Evolutionary conservation across 2,329 filamentous ascomycete genomes (phyloP).

Genomic region (Colletotrichum siamense): DNA sequence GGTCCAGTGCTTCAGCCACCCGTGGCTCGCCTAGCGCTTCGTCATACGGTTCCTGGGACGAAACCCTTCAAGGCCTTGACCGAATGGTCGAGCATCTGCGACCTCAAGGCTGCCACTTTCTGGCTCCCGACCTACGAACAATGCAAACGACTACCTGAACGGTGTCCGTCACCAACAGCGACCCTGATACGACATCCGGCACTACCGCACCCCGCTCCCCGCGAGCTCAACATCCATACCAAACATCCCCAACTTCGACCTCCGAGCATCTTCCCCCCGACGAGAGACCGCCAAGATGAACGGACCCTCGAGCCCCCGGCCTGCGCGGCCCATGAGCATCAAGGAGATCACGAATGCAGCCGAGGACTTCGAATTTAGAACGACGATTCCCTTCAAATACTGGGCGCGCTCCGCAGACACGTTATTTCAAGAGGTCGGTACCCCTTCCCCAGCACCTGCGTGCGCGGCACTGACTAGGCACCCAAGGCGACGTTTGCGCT

Average conservation of each 20-base stretch:
- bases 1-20: slow-evolving; percentile 13
- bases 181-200: neutral
- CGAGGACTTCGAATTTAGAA: slow-evolving; percentile 81
- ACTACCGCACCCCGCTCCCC: neutral
- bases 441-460: neutral
- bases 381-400: slow-evolving; percentile 75
- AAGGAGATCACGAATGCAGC: slow-evolving; percentile 80
- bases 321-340: slow-evolving; percentile 69
- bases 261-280: neutral
- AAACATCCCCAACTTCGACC: neutral
- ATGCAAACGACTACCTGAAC: slow-evolving; percentile 9
- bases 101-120: slow-evolving; percentile 15
- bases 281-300: slow-evolving; percentile 28
- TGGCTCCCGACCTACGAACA: neutral
- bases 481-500: slow-evolving; percentile 82
- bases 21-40: slow-evolving; percentile 18
- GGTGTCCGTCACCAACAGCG: slow-evolving; percentile 4
- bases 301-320: slow-evolving; percentile 34
- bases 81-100: neutral
- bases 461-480: neutral
- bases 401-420: slow-evolving; percentile 84
- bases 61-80: slow-evolving; percentile 16
- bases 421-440: slow-evolving; percentile 76
- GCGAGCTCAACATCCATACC: neutral
- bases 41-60: slow-evolving; percentile 17